phyloP scores from a whole-genome alignment of 164 flowering plant genomes.

The Tetrastigma voinierianum region DNA sequence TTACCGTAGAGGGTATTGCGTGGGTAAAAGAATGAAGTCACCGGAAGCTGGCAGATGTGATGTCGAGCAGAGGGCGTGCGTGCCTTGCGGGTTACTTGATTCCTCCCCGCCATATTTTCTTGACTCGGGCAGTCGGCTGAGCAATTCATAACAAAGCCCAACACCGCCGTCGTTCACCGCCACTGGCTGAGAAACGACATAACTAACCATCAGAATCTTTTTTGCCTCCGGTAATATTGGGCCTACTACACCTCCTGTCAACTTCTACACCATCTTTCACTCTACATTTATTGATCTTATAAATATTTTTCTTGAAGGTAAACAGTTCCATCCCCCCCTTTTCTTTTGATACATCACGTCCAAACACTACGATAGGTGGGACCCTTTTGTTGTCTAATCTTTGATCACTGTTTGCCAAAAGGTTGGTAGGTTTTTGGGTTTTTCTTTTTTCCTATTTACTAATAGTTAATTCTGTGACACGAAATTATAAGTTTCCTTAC shows the following conservation, averaged over 20 bases:
- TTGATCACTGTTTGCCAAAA: no score
- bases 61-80: conserved; percentile 11
- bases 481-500: no score
- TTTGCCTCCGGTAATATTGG: neutral
- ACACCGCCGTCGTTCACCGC: neutral
- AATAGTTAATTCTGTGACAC: no score
- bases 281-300: no score
- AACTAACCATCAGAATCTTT: conserved; percentile 12
- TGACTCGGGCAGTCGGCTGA: neutral
- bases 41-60: conserved; percentile 1
- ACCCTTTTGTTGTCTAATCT: no score
- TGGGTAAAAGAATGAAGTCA: neutral
- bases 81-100: conserved; percentile 30
- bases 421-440: no score
- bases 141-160: neutral
- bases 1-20: no score
- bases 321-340: no score
- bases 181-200: conserved; percentile 25
- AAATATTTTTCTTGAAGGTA: no score
- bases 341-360: conserved; percentile 12
- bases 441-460: no score
- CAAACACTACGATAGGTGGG: neutral
- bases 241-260: neutral
- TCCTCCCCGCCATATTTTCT: neutral
- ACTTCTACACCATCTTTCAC: no score